phyloP scores from a whole-genome alignment of 441 rosid species.

The Cnidoscolus chayamansa region DNA sequence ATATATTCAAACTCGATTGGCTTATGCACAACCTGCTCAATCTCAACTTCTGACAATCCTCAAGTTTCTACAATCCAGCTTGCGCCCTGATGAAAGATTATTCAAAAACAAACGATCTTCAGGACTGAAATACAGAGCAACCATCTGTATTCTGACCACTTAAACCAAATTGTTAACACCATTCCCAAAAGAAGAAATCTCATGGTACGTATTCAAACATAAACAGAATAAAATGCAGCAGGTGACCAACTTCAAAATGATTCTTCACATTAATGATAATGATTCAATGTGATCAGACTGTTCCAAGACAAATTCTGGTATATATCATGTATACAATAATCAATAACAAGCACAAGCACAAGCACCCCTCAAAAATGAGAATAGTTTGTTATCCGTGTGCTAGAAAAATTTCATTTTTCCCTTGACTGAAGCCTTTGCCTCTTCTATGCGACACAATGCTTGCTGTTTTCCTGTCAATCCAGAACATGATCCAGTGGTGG shows the following conservation, averaged over 20 bases:
- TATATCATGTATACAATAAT: constrained; percentile 6
- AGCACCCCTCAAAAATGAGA: not conserved
- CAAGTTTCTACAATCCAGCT: too few relatives aligned
- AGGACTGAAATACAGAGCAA: too few relatives aligned
- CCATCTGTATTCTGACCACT: too few relatives aligned
- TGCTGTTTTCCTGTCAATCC: constrained; percentile 50
- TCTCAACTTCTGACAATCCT: too few relatives aligned
- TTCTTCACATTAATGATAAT: not conserved
- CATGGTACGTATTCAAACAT: too few relatives aligned
- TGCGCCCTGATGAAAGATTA: too few relatives aligned
- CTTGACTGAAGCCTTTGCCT: constrained; percentile 45
- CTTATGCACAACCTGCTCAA: too few relatives aligned
- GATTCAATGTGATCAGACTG: constrained; percentile 13
- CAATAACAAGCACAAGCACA: not conserved
- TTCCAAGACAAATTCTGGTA: not conserved
- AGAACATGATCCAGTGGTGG: constrained; percentile 45
- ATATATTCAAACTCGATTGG: too few relatives aligned
- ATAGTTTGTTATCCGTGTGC: constrained; percentile 4
- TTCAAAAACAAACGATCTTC: too few relatives aligned
- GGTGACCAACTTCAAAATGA: constrained; percentile 1
- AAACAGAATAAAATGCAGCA: too few relatives aligned
- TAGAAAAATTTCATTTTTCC: constrained; percentile 72
- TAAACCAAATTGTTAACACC: too few relatives aligned
- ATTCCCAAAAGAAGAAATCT: too few relatives aligned
- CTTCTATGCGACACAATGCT: constrained; percentile 54